phyloP scores from a whole-genome alignment of 495 filamentous ascomycete genomes.

The Neurospora intermedia region DNA sequence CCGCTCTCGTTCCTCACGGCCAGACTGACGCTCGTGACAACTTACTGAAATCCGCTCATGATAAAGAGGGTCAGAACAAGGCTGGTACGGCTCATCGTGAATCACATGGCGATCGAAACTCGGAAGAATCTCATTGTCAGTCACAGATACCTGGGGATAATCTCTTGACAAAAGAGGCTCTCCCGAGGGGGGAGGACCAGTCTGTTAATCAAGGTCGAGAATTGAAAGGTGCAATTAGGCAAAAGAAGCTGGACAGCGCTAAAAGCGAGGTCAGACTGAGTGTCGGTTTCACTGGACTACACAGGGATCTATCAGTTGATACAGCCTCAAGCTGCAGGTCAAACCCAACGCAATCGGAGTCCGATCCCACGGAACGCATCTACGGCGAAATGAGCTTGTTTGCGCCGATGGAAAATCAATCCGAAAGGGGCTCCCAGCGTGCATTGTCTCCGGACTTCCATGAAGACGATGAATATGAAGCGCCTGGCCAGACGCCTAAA shows the following conservation, averaged over 20 bases:
- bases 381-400: slow-evolving; percentile 44
- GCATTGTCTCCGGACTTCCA: slow-evolving; percentile 34
- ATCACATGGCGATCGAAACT: background rate
- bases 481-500: slow-evolving; percentile 34
- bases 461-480: slow-evolving; percentile 9
- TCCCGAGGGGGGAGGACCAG: background rate
- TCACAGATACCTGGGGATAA: background rate
- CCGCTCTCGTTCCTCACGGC: background rate
- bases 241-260: slow-evolving; percentile 13
- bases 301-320: slow-evolving; percentile 24
- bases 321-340: slow-evolving; percentile 27
- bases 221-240: slow-evolving; percentile 1
- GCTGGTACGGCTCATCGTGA: background rate
- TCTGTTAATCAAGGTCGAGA: background rate
- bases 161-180: background rate
- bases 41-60: background rate
- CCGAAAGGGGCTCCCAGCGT: slow-evolving; percentile 41
- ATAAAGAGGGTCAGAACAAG: background rate
- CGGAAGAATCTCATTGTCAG: slow-evolving; percentile 12
- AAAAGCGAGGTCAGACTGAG: slow-evolving; percentile 22
- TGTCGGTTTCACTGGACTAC: slow-evolving; percentile 32
- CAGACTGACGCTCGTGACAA: background rate
- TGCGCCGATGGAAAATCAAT: slow-evolving; percentile 41
- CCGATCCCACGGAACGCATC: slow-evolving; percentile 46
- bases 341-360: slow-evolving; percentile 36